These are phyloP conservation scores for Prunus mira DNA, from an alignment of 306 rosid genomes.

Conservation along the genomic window DNA sequence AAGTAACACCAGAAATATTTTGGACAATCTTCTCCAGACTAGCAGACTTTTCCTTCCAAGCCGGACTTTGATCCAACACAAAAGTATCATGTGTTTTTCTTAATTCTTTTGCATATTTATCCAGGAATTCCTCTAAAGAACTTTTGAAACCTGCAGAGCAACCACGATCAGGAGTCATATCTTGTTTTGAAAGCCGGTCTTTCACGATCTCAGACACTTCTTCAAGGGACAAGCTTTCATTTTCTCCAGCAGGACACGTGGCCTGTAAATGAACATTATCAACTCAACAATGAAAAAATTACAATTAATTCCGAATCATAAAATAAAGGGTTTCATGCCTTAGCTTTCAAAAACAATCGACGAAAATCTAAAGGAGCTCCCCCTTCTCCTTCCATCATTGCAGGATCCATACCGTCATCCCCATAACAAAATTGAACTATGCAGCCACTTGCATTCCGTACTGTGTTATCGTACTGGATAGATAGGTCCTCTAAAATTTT, in stretches of 20 bases:
- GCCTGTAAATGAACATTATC: conserved; percentile 45
- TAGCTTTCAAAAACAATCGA: conserved; percentile 64
- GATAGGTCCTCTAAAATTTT: conserved; percentile 83
- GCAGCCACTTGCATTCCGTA: conserved; percentile 71
- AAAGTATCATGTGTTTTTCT: conserved; percentile 26
- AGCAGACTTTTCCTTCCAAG: conserved; percentile 28
- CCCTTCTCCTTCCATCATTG: conserved; percentile 78
- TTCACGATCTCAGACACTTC: conserved; percentile 50
- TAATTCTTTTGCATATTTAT: conserved; percentile 34
- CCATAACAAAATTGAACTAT: conserved; percentile 87
- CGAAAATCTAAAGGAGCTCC: conserved; percentile 89
- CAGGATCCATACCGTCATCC: conserved; percentile 98
- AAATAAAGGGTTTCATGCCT: conserved; percentile 47
- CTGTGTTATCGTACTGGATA: conserved; percentile 81
- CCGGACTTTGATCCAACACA: conserved; percentile 18
- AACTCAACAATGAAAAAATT: neutral
- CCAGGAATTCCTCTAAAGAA: conserved; percentile 56
- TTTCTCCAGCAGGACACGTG: conserved; percentile 55
- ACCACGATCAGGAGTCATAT: conserved; percentile 50
- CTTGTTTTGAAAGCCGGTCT: conserved; percentile 52
- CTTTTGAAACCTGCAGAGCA: conserved; percentile 52
- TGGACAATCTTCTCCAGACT: conserved; percentile 46
- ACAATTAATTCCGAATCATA: conserved; percentile 16
- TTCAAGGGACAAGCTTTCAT: conserved; percentile 55
- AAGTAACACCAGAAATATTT: conserved; percentile 61